Percentiles rank a stretch among this genome's conserved stretches.
phyloP scores from a whole-genome alignment of 2,329 filamentous ascomycete species.

The Nemania diffusa region DNA sequence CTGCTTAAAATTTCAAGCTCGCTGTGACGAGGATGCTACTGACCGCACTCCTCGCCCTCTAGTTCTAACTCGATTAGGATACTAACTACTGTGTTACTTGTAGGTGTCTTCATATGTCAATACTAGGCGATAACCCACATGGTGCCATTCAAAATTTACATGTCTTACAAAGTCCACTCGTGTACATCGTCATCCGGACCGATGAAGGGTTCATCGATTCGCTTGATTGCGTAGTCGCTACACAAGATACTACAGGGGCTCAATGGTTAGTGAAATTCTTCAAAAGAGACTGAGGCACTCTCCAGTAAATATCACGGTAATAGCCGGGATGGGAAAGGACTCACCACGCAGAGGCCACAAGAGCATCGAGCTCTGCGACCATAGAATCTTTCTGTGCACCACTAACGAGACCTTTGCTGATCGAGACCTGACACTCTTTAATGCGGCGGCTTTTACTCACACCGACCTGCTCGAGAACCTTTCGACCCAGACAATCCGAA shows the following conservation, averaged over 20 bases:
- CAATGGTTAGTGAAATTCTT: conserved; percentile 40
- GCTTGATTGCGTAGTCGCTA: conserved; percentile 92
- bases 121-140: conserved; percentile 1
- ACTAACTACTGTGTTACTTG: background rate
- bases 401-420: conserved; percentile 78
- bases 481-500: conserved; percentile 88
- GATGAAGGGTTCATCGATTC: conserved; percentile 93
- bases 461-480: conserved; percentile 84
- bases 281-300: conserved; percentile 12
- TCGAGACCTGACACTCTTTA: conserved; percentile 83
- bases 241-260: conserved; percentile 77
- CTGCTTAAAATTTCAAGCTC: conserved; percentile 28
- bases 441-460: conserved; percentile 81
- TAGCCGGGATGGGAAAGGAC: conserved; percentile 42
- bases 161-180: conserved; percentile 77
- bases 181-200: conserved; percentile 75
- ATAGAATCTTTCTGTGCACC: conserved; percentile 81
- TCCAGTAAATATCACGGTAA: conserved; percentile 7
- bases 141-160: conserved; percentile 10
- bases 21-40: conserved; percentile 1
- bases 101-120: conserved; percentile 1
- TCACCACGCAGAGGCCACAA: conserved; percentile 90
- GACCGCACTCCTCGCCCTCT: background rate
- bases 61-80: conserved; percentile 1
- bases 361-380: conserved; percentile 87